These are phyloP conservation scores for Piper betle DNA, from an alignment of 164 flowering plant genomes.

Conservation along the genomic window DNA sequence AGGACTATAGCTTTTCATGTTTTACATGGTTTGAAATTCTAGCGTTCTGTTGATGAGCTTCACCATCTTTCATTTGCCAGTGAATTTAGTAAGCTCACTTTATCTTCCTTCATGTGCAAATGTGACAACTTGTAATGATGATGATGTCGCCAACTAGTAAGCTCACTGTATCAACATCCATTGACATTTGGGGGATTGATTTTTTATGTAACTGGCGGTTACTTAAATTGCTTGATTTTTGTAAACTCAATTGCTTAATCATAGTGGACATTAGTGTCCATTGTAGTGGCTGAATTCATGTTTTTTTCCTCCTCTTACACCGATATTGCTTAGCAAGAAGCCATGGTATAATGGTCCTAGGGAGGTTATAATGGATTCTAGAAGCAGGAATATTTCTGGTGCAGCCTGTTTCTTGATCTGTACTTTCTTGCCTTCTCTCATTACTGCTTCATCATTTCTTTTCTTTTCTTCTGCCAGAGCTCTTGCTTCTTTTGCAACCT, in stretches of 20 bases:
- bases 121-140: neutral
- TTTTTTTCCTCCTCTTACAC: neutral
- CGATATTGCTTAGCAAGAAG: neutral
- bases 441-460: slow-evolving; percentile 36
- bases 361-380: slow-evolving; percentile 6
- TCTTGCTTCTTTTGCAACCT: slow-evolving; percentile 45
- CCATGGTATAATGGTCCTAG: neutral
- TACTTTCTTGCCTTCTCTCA: slow-evolving; percentile 45
- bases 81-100: neutral
- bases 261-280: neutral
- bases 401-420: slow-evolving; percentile 33
- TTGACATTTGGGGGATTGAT: too few relatives aligned
- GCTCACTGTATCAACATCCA: too few relatives aligned
- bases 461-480: slow-evolving; percentile 41
- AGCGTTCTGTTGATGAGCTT: neutral
- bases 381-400: slow-evolving; percentile 39
- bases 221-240: neutral
- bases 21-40: neutral
- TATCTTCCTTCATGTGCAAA: neutral
- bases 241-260: neutral
- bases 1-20: neutral
- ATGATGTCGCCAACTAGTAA: neutral
- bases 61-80: neutral
- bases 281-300: neutral
- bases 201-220: neutral